A percentile compares a stretch with the other conserved stretches of the same genome.
Evolutionary conservation across 2,329 filamentous ascomycete species (phyloP).

Genomic region (Sporothrix pallida): DNA sequence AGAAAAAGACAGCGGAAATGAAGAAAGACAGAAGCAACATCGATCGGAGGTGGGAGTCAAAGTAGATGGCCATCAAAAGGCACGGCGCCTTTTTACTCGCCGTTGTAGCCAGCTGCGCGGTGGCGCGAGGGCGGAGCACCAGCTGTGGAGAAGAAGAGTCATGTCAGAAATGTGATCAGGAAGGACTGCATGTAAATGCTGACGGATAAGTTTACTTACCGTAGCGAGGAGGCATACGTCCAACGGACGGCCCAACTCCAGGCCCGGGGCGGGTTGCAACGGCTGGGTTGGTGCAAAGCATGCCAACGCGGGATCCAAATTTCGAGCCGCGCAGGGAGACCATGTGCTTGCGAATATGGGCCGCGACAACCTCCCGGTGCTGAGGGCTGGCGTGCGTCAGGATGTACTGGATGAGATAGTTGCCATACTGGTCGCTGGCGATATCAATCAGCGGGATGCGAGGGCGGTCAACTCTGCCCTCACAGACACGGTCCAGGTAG

Average conservation of each 20-base stretch:
- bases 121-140: conserved; percentile 32
- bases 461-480: conserved; percentile 85
- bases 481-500: conserved; percentile 92
- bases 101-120: conserved; percentile 30
- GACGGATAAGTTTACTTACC: conserved; percentile 58
- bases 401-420: conserved; percentile 98
- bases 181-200: neutral
- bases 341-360: conserved; percentile 98
- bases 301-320: conserved; percentile 96
- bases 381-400: conserved; percentile 84
- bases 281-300: conserved; percentile 97
- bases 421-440: conserved; percentile 97
- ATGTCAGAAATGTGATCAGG: neutral
- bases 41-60: neutral
- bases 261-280: conserved; percentile 87
- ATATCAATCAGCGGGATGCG: conserved; percentile 98
- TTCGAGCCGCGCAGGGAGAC: conserved; percentile 97
- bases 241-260: conserved; percentile 71
- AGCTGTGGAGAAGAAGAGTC: neutral
- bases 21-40: neutral
- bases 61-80: conserved; percentile 13
- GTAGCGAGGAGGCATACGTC: conserved; percentile 65
- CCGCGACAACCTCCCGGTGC: conserved; percentile 90
- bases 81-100: conserved; percentile 12
- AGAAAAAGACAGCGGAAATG: neutral